These are phyloP conservation scores for Fusarium praegraminearum DNA, from an alignment of 2,329 filamentous ascomycete species.

Conservation along the genomic window DNA sequence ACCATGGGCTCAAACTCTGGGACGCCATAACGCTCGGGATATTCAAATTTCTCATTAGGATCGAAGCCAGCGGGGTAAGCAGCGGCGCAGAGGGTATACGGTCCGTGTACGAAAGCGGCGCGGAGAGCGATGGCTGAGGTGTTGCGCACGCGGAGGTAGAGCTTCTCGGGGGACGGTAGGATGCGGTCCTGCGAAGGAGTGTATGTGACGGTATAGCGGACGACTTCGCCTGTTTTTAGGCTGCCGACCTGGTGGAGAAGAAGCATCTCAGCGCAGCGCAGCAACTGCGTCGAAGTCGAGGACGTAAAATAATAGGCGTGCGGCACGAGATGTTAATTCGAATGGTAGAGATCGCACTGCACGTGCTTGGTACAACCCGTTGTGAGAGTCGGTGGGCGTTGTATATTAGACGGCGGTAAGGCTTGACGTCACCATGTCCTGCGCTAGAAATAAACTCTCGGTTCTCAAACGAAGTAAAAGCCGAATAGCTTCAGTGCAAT, in stretches of 20 bases:
- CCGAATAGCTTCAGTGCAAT: neutral
- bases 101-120: slow-evolving; percentile 95
- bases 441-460: slow-evolving; percentile 9
- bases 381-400: slow-evolving; percentile 4
- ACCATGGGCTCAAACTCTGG: slow-evolving; percentile 97
- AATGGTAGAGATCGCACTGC: slow-evolving; percentile 5
- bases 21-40: slow-evolving; percentile 76
- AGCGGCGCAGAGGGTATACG: slow-evolving; percentile 89
- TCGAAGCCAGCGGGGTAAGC: slow-evolving; percentile 87
- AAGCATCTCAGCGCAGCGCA: slow-evolving; percentile 71
- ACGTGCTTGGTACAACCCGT: slow-evolving; percentile 23
- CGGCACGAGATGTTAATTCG: neutral
- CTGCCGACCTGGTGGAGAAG: slow-evolving; percentile 90
- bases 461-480: neutral
- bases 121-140: slow-evolving; percentile 89
- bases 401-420: slow-evolving; percentile 25
- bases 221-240: slow-evolving; percentile 93
- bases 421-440: slow-evolving; percentile 48
- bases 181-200: slow-evolving; percentile 90
- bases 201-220: slow-evolving; percentile 93
- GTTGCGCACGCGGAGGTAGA: slow-evolving; percentile 92
- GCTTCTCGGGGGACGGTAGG: slow-evolving; percentile 81
- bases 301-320: neutral
- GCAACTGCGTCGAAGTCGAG: slow-evolving; percentile 6
- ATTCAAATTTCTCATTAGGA: slow-evolving; percentile 81